Evolutionary conservation across 1,284 basidiomycete species (phyloP).

Genomic region (Hortiboletus rubellus): DNA sequence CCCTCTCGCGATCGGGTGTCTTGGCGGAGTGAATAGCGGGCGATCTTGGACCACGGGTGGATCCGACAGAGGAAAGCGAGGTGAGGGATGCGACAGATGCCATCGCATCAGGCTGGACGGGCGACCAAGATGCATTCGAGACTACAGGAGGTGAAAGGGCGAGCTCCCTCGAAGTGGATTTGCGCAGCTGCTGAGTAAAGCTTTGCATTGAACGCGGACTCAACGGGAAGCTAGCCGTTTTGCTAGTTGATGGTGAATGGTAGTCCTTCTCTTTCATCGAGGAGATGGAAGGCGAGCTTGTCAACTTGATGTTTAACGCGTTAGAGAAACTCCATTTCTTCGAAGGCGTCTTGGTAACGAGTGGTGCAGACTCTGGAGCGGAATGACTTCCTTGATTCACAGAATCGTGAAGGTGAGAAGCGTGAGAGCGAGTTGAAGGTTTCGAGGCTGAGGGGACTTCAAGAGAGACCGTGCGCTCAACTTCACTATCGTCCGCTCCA

Average conservation of each 20-base stretch:
- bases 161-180: conserved; percentile 66
- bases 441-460: conserved; percentile 51
- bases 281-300: conserved; percentile 63
- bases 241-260: conserved; percentile 31
- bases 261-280: conserved; percentile 46
- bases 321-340: conserved; percentile 98
- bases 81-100: conserved; percentile 68
- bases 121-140: conserved; percentile 58
- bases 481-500: conserved; percentile 36
- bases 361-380: conserved; percentile 42
- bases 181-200: conserved; percentile 62
- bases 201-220: conserved; percentile 62
- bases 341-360: conserved; percentile 66
- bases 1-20: conserved; percentile 55
- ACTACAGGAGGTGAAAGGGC: conserved; percentile 44
- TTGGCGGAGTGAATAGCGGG: conserved; percentile 40
- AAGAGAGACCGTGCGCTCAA: conserved; percentile 49
- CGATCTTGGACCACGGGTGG: conserved; percentile 49
- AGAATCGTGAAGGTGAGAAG: conserved; percentile 17
- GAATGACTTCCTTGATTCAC: conserved; percentile 37
- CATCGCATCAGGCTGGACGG: conserved; percentile 71
- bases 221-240: conserved; percentile 53
- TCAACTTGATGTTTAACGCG: conserved; percentile 81
- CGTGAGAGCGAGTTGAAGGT: conserved; percentile 29
- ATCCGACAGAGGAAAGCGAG: conserved; percentile 71